A percentile compares a stretch with the other conserved stretches of the same genome.
These are phyloP conservation scores for Podaxis pistillaris DNA, from an alignment of 768 basidiomycete genomes.

Conservation along the genomic window DNA sequence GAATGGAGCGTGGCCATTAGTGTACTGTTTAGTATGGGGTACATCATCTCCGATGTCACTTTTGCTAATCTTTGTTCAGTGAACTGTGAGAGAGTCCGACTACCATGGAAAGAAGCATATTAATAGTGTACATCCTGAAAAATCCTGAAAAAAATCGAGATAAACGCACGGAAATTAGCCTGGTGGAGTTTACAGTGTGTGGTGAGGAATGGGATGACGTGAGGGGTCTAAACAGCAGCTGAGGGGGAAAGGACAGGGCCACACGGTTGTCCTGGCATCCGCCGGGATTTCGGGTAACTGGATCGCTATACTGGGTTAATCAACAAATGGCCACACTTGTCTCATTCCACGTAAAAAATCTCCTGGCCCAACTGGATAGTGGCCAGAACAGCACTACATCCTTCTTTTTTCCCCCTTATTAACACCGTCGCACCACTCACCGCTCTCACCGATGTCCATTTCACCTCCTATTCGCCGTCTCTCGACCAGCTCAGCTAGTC, in stretches of 20 bases:
- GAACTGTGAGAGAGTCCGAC: neutral
- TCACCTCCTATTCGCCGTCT: slow-evolving; percentile 62
- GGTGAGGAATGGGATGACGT: neutral
- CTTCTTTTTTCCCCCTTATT: neutral
- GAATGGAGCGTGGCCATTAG: neutral
- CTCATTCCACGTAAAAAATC: slow-evolving; percentile 24
- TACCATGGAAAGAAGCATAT: neutral
- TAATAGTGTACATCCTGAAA: neutral
- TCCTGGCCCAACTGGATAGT: neutral
- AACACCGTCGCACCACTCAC: neutral
- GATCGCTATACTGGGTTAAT: slow-evolving; percentile 11
- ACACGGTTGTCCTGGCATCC: slow-evolving; percentile 12
- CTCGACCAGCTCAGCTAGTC: slow-evolving; percentile 50
- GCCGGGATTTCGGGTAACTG: slow-evolving; percentile 9
- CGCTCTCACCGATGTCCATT: slow-evolving; percentile 30
- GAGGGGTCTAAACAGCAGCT: neutral
- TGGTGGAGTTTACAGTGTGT: neutral
- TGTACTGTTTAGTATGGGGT: neutral
- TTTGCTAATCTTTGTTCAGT: neutral
- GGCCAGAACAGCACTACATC: neutral
- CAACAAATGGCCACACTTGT: slow-evolving; percentile 9
- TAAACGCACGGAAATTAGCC: neutral
- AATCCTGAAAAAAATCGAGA: neutral
- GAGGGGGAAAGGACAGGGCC: neutral
- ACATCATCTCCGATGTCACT: neutral